Conservation (phyloP, 176 grass and related monocot genomes). For the Oryza meyeriana region DNA sequence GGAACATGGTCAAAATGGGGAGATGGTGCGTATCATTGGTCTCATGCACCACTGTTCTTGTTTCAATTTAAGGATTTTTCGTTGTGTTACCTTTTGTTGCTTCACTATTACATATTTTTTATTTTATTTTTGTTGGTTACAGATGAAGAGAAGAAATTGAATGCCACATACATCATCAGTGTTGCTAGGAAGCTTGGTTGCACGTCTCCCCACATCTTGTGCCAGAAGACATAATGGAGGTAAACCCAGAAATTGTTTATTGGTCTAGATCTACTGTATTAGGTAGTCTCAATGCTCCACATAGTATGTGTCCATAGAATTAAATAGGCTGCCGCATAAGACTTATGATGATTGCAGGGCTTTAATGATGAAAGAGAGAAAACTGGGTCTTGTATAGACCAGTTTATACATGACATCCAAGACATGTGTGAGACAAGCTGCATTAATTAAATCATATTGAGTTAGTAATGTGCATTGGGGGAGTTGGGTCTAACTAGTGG, state of each 20-base stretch:
- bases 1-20: slow-evolving; percentile 81
- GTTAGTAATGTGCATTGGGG: too few relatives aligned
- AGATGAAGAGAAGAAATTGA: slow-evolving; percentile 90
- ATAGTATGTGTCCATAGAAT: not conserved
- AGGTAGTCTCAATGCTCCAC: too few relatives aligned
- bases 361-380: too few relatives aligned
- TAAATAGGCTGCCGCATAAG: too few relatives aligned
- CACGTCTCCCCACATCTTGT: slow-evolving; percentile 89
- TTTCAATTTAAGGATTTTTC: not conserved
- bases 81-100: not conserved
- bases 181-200: slow-evolving; percentile 94
- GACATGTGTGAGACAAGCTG: too few relatives aligned
- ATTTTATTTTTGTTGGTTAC: slow-evolving; percentile 4
- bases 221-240: slow-evolving; percentile 99
- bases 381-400: too few relatives aligned
- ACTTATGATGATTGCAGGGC: too few relatives aligned
- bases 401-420: too few relatives aligned
- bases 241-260: slow-evolving; percentile 25
- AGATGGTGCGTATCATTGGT: slow-evolving; percentile 51
- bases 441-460: too few relatives aligned
- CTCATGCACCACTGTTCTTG: not conserved
- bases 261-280: not conserved
- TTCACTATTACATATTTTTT: not conserved
- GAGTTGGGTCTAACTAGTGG: too few relatives aligned
- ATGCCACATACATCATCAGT: slow-evolving; percentile 93